Conservation (phyloP, 192 early-diverging fungal genomes). For the Oehlia diaphana region DNA sequence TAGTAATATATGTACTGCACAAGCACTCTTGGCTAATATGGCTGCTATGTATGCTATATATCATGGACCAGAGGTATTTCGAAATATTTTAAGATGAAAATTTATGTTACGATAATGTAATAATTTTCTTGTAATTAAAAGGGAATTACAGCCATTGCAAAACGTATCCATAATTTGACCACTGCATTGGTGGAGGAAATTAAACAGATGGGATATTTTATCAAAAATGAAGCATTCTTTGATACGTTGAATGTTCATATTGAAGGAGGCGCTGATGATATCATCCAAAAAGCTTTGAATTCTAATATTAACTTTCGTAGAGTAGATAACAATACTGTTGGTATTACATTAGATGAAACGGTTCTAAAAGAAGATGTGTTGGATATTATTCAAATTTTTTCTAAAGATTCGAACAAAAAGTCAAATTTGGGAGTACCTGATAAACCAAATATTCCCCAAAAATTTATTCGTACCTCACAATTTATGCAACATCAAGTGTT, state of each 20-base stretch:
- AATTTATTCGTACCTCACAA: slow-evolving; percentile 70
- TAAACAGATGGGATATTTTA: slow-evolving; percentile 68
- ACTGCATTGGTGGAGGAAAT: slow-evolving; percentile 77
- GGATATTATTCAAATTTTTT: slow-evolving; percentile 77
- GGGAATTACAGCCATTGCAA: slow-evolving; percentile 87
- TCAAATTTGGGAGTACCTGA: slow-evolving; percentile 42
- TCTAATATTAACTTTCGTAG: slow-evolving; percentile 86
- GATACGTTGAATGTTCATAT: slow-evolving; percentile 91
- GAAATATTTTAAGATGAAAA: not conserved
- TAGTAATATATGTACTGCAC: slow-evolving; percentile 98
- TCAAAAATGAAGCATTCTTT: slow-evolving; percentile 89
- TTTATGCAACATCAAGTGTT: slow-evolving; percentile 93
- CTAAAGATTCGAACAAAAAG: slow-evolving; percentile 51
- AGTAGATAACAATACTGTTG: slow-evolving; percentile 74
- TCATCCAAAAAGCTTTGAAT: slow-evolving; percentile 73
- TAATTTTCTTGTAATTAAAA: slow-evolving; percentile 28
- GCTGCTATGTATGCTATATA: slow-evolving; percentile 99
- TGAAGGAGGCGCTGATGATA: slow-evolving; percentile 53
- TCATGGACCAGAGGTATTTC: slow-evolving; percentile 82
- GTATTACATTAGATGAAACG: slow-evolving; percentile 93
- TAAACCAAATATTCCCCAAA: slow-evolving; percentile 54
- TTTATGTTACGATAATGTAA: no score
- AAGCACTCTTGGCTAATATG: slow-evolving; percentile 99
- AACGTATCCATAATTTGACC: slow-evolving; percentile 92
- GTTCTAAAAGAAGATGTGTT: slow-evolving; percentile 80